Evolutionary conservation across 768 basidiomycete species (phyloP).

Genomic region (Pholiota molesta): DNA sequence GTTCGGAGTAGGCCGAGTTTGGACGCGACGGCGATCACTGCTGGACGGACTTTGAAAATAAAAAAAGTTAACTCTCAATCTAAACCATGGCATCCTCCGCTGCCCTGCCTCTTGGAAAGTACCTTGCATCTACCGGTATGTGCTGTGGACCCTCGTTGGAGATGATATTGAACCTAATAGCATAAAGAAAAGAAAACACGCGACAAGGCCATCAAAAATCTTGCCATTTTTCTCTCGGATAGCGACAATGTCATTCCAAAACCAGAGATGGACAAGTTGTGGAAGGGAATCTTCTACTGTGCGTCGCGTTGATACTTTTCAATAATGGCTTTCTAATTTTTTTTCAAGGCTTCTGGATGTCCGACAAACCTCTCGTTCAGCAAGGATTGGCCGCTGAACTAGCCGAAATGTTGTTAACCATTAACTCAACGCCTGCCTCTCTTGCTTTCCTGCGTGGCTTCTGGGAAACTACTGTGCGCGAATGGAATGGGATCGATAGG

Average conservation of each 20-base stretch:
- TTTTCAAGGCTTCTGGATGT: slow-evolving; percentile 95
- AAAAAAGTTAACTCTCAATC: slow-evolving; percentile 23
- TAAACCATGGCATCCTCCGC: slow-evolving; percentile 34
- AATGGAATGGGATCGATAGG: slow-evolving; percentile 93
- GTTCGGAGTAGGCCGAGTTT: slow-evolving; percentile 10
- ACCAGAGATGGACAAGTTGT: slow-evolving; percentile 86
- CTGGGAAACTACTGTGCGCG: slow-evolving; percentile 87
- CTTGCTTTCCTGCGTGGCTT: slow-evolving; percentile 85
- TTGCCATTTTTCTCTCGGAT: slow-evolving; percentile 79
- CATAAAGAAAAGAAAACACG: slow-evolving; percentile 84
- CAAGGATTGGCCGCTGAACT: slow-evolving; percentile 88
- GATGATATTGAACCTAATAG: slow-evolving; percentile 11
- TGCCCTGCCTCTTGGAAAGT: slow-evolving; percentile 80
- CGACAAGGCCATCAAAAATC: slow-evolving; percentile 85
- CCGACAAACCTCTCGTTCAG: slow-evolving; percentile 96
- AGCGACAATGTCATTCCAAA: slow-evolving; percentile 63
- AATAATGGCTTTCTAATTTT: neutral
- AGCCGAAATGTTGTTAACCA: slow-evolving; percentile 77
- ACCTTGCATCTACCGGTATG: slow-evolving; percentile 89
- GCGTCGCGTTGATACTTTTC: slow-evolving; percentile 24
- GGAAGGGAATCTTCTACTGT: slow-evolving; percentile 99
- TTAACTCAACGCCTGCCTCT: slow-evolving; percentile 58
- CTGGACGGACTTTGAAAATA: slow-evolving; percentile 31
- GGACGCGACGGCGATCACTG: neutral
- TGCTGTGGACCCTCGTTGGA: slow-evolving; percentile 12